phyloP scores from a whole-genome alignment of 371 early-diverging fungal genomes.

The Polyrhizophydium stewartii region DNA sequence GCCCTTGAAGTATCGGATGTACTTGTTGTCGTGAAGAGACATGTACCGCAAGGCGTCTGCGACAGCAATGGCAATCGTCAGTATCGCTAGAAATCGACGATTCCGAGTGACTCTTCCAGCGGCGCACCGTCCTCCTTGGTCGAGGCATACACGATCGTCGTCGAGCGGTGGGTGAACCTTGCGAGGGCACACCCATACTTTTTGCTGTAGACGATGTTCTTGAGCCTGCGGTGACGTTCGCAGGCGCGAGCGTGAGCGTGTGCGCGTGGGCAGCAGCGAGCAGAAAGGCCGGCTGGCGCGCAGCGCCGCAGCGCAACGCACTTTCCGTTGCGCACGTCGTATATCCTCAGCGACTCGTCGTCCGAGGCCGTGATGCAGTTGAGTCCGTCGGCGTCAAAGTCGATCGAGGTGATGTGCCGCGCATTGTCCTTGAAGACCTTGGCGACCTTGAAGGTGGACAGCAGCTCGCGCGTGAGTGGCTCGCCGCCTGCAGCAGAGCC shows the following conservation, averaged over 20 bases:
- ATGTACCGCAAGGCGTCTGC: conserved; percentile 86
- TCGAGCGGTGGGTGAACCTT: conserved; percentile 74
- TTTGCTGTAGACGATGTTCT: conserved; percentile 57
- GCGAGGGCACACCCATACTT: conserved; percentile 84
- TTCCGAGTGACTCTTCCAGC: not conserved
- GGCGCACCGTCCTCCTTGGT: conserved; percentile 84
- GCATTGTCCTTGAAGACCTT: conserved; percentile 68
- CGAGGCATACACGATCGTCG: conserved; percentile 79
- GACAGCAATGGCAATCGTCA: not conserved
- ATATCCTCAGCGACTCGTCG: conserved; percentile 80
- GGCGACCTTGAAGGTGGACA: conserved; percentile 24
- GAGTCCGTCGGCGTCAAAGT: conserved; percentile 69
- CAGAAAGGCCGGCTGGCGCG: not conserved
- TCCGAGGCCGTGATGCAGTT: conserved; percentile 67
- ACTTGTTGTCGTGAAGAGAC: conserved; percentile 89
- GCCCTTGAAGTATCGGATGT: conserved; percentile 85
- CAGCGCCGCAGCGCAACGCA: conserved; percentile 31
- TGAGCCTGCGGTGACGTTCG: conserved; percentile 33
- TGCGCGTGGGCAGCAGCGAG: not conserved
- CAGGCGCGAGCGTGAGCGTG: too few species aligned
- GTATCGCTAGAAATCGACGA: not conserved
- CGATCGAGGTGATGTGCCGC: conserved; percentile 65
- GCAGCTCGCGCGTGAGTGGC: too few species aligned
- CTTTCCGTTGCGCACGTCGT: conserved; percentile 70
- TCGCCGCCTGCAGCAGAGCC: too few species aligned